Percentiles rank a stretch among this genome's conserved stretches.
Conservation (phyloP, 2,329 filamentous ascomycete species). For the Waltergamsia citrina region DNA sequence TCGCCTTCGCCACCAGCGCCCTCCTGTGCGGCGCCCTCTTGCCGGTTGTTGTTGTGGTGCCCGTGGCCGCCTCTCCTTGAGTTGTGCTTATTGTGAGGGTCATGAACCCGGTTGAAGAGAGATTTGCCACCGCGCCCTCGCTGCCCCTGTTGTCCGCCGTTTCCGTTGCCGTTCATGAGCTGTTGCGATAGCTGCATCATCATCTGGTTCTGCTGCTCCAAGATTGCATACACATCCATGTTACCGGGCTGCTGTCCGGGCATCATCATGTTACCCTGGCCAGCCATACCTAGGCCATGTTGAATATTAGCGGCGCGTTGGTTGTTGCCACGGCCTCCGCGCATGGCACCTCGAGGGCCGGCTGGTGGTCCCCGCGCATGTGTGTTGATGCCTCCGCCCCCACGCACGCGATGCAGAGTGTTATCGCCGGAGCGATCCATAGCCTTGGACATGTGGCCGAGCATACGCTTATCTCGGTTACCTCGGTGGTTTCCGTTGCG, state of each 20-base stretch:
- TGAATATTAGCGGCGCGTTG: slow-evolving; percentile 35
- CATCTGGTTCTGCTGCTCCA: slow-evolving; percentile 82
- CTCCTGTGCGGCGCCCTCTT: slow-evolving; percentile 23
- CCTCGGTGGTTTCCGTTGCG: slow-evolving; percentile 53
- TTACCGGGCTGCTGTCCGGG: slow-evolving; percentile 33
- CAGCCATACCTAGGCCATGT: slow-evolving; percentile 37
- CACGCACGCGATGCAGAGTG: slow-evolving; percentile 72
- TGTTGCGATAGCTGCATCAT: slow-evolving; percentile 67
- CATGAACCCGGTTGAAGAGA: slow-evolving; percentile 67
- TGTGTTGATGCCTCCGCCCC: slow-evolving; percentile 66
- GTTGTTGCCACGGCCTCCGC: slow-evolving; percentile 40
- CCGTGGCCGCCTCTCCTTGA: slow-evolving; percentile 32
- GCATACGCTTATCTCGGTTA: slow-evolving; percentile 68
- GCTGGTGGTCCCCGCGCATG: slow-evolving; percentile 63
- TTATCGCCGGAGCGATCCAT: slow-evolving; percentile 71
- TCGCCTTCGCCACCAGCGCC: slow-evolving; percentile 33
- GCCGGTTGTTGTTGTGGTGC: slow-evolving; percentile 28
- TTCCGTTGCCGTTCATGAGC: slow-evolving; percentile 37
- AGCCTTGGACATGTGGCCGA: slow-evolving; percentile 75
- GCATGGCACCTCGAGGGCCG: slow-evolving; percentile 51
- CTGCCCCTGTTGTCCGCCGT: slow-evolving; percentile 8
- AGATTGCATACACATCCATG: slow-evolving; percentile 59
- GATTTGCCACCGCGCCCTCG: slow-evolving; percentile 41
- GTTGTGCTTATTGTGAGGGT: slow-evolving; percentile 33
- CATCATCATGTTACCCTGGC: slow-evolving; percentile 36